These are phyloP conservation scores for Ballota nigra DNA, from an alignment of 257 asterid genomes.

Conservation along the genomic window DNA sequence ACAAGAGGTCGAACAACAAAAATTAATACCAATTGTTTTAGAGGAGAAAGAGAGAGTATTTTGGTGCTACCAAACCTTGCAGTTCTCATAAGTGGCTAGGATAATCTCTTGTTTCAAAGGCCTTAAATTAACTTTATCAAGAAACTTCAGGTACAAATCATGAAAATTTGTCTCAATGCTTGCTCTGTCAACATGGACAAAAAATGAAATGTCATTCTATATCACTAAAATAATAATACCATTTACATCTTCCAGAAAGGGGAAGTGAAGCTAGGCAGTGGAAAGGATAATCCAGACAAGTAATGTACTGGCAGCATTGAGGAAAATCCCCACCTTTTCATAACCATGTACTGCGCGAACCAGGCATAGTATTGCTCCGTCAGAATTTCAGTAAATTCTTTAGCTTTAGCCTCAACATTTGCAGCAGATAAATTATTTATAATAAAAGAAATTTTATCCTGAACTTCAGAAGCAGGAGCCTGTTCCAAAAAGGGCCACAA, in stretches of 20 bases:
- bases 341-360: constrained; percentile 98
- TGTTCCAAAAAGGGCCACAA: constrained; percentile 33
- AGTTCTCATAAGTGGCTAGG: constrained; percentile 91
- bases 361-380: constrained; percentile 80
- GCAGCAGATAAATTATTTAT: constrained; percentile 82
- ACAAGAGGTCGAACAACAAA: constrained; percentile 15
- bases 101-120: constrained; percentile 70
- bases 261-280: not conserved
- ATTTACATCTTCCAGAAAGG: constrained; percentile 1
- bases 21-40: constrained; percentile 14
- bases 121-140: constrained; percentile 81
- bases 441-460: constrained; percentile 87
- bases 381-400: constrained; percentile 73
- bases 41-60: not conserved
- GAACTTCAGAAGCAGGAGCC: constrained; percentile 93
- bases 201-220: not conserved
- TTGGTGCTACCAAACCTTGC: constrained; percentile 63
- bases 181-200: constrained; percentile 56
- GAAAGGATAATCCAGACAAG: not conserved
- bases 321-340: constrained; percentile 67
- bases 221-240: not conserved
- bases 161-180: constrained; percentile 97
- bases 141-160: constrained; percentile 93
- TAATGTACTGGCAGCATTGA: not conserved
- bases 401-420: constrained; percentile 87